phyloP scores from a whole-genome alignment of 192 early-diverging fungal species.

The Dissophora globulifera region DNA sequence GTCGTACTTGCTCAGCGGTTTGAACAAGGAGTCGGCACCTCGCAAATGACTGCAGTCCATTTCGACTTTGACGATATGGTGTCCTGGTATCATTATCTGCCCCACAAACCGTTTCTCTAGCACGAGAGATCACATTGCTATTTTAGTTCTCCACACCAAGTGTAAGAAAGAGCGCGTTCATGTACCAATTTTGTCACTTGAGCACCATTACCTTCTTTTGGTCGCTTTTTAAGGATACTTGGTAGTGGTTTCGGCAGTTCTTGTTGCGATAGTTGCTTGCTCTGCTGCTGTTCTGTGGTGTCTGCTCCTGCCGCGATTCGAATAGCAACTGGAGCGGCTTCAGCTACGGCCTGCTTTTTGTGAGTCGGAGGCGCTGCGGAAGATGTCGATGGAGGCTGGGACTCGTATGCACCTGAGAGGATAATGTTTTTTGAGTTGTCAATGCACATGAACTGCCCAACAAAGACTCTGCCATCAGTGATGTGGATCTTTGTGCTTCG shows the following conservation, averaged over 20 bases:
- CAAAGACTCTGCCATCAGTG: constrained; percentile 74
- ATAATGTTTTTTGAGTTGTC: constrained; percentile 82
- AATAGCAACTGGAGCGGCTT: background rate
- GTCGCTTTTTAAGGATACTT: background rate
- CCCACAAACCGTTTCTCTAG: constrained; percentile 65
- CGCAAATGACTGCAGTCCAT: constrained; percentile 58
- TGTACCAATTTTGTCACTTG: too few species aligned
- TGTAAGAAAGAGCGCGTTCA: too few species aligned
- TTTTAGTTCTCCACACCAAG: too few species aligned
- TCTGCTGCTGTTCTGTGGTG: background rate
- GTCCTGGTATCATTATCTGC: constrained; percentile 81
- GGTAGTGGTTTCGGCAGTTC: background rate
- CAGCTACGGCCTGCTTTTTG: background rate
- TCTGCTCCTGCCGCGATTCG: background rate
- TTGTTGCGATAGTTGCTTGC: too few species aligned
- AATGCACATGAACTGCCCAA: constrained; percentile 77
- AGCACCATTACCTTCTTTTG: constrained; percentile 8
- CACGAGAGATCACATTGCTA: too few species aligned
- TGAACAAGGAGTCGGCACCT: constrained; percentile 23
- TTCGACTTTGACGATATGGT: constrained; percentile 70
- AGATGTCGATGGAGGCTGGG: constrained; percentile 20
- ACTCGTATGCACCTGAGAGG: constrained; percentile 74
- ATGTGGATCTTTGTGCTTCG: constrained; percentile 64
- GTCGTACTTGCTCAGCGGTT: constrained; percentile 9
- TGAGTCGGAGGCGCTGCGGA: constrained; percentile 1